Evolutionary conservation across 2,329 filamentous ascomycete species (phyloP).

Genomic region (Fusarium sp.): DNA sequence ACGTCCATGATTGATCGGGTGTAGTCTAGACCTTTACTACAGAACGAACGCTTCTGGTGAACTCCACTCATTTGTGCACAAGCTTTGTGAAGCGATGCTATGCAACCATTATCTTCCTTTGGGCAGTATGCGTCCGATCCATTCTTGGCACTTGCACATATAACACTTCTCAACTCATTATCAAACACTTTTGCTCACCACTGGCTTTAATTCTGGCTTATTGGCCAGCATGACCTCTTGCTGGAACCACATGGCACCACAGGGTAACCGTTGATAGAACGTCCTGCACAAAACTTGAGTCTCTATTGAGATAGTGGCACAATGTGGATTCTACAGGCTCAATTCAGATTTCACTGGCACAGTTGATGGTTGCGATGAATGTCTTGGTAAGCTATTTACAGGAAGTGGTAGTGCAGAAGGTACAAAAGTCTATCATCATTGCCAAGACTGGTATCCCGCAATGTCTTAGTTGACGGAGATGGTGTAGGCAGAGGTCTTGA

Average conservation of each 20-base stretch:
- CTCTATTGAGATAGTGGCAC: background rate
- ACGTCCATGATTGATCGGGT: background rate
- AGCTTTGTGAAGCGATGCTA: background rate
- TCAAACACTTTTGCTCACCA: too few relatives aligned
- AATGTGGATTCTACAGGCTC: background rate
- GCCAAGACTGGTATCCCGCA: background rate
- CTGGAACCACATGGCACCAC: background rate
- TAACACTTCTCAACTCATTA: background rate
- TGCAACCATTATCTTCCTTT: background rate
- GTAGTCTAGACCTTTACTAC: background rate
- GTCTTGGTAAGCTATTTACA: background rate
- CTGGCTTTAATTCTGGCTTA: background rate
- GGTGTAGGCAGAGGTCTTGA: constrained; percentile 30
- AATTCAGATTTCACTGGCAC: background rate
- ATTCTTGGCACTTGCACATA: background rate
- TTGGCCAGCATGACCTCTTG: background rate
- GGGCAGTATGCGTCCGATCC: background rate
- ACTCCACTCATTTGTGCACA: background rate
- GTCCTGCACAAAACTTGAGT: background rate
- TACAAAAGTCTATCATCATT: background rate
- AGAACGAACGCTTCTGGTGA: background rate
- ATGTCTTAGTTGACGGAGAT: constrained; percentile 29
- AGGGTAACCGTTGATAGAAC: background rate
- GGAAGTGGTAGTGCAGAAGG: background rate
- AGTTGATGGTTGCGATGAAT: background rate